Percentiles rank a stretch among this genome's conserved stretches.
phyloP scores from a whole-genome alignment of 1,284 basidiomycete species.

The Sphaerobolus stellatus region DNA sequence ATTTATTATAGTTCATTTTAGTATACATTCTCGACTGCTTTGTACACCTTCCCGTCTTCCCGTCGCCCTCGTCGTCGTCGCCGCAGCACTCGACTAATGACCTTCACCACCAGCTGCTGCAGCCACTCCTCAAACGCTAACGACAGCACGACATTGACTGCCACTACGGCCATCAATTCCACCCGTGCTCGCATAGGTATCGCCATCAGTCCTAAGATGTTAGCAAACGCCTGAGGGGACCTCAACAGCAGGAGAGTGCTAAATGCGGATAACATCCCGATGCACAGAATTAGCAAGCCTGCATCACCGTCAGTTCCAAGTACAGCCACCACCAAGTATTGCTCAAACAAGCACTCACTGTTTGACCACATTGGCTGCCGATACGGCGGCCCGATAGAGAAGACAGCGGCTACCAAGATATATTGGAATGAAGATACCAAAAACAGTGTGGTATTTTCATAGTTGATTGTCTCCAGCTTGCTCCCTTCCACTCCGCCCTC shows the following conservation, averaged over 20 bases:
- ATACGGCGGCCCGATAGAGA: conserved; percentile 97
- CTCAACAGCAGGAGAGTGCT: conserved; percentile 74
- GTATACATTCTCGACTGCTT: conserved; percentile 56
- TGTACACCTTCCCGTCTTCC: conserved; percentile 65
- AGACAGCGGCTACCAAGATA: conserved; percentile 93
- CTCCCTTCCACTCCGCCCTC: conserved; percentile 64
- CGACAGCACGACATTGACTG: conserved; percentile 73
- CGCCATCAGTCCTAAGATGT: conserved; percentile 76
- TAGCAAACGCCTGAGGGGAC: conserved; percentile 61
- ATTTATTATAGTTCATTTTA: conserved; percentile 8
- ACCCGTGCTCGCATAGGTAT: conserved; percentile 72
- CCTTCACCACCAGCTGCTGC: conserved; percentile 55
- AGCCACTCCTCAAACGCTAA: conserved; percentile 83
- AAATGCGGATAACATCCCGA: conserved; percentile 66
- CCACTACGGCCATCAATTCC: conserved; percentile 68
- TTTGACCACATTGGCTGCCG: conserved; percentile 95
- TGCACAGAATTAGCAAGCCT: conserved; percentile 79
- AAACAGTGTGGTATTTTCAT: conserved; percentile 92
- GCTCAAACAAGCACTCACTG: conserved; percentile 48
- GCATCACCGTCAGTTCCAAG: conserved; percentile 13
- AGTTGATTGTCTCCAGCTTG: conserved; percentile 87
- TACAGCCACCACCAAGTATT: not conserved
- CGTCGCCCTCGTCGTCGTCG: conserved; percentile 48
- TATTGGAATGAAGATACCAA: conserved; percentile 98
- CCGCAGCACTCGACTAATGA: conserved; percentile 50